These are phyloP conservation scores for Ustilago tritici DNA, from an alignment of 1,284 basidiomycete genomes.

Conservation along the genomic window DNA sequence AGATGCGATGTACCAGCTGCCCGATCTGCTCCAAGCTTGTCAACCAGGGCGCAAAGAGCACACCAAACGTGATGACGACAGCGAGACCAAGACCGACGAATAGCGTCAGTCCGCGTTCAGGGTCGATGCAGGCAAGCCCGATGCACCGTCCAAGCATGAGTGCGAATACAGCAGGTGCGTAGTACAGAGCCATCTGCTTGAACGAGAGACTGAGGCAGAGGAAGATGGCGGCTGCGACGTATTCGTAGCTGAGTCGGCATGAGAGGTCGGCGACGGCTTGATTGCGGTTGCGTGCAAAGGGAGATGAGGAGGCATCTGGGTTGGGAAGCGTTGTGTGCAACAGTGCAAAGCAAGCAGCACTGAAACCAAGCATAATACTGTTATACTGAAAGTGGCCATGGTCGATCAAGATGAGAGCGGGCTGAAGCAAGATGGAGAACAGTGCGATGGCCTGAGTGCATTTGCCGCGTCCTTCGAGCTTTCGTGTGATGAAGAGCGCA, in stretches of 20 bases:
- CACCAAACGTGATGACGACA: constrained; percentile 74
- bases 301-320: constrained; percentile 33
- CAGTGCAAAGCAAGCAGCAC: constrained; percentile 56
- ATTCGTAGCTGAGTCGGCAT: constrained; percentile 63
- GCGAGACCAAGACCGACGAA: constrained; percentile 77
- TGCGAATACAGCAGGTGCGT: constrained; percentile 78
- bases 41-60: constrained; percentile 82
- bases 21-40: constrained; percentile 74
- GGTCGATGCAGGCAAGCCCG: constrained; percentile 82
- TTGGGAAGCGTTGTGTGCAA: constrained; percentile 64
- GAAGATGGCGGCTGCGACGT: constrained; percentile 81
- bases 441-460: constrained; percentile 62
- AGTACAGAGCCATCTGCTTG: constrained; percentile 96
- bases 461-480: constrained; percentile 58
- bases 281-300: constrained; percentile 14
- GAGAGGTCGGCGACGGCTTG: constrained; percentile 57
- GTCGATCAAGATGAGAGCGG: constrained; percentile 84
- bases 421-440: constrained; percentile 80
- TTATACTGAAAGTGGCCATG: constrained; percentile 86
- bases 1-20: constrained; percentile 82
- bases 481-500: constrained; percentile 55
- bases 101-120: constrained; percentile 74
- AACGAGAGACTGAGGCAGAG: constrained; percentile 87
- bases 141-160: constrained; percentile 72
- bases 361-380: constrained; percentile 68